Evolutionary conservation across 2,329 filamentous ascomycete genomes (phyloP).

Genomic region (Ambrosiella cleistominuta): DNA sequence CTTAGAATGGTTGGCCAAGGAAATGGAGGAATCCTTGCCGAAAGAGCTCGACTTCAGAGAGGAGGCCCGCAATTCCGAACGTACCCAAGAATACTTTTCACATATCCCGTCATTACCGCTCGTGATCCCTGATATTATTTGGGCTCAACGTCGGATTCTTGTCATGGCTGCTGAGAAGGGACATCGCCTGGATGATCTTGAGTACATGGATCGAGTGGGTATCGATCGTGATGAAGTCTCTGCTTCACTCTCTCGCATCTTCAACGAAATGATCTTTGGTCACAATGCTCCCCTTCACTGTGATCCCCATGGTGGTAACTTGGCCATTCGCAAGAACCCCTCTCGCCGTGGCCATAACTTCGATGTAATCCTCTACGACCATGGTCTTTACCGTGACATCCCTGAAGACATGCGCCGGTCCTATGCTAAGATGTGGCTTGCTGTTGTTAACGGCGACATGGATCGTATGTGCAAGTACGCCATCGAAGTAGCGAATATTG

Average conservation of each 20-base stretch:
- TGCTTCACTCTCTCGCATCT: conserved; percentile 73
- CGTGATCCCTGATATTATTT: conserved; percentile 75
- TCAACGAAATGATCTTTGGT: conserved; percentile 99
- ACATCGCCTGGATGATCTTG: conserved; percentile 71
- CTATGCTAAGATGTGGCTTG: conserved; percentile 95
- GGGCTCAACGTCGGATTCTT: conserved; percentile 73
- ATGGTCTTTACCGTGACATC: conserved; percentile 90
- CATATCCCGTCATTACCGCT: conserved; percentile 58
- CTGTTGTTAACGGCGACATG: conserved; percentile 82
- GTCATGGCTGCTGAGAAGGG: conserved; percentile 92
- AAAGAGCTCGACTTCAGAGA: conserved; percentile 79
- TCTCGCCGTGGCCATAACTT: conserved; percentile 53
- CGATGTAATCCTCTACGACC: conserved; percentile 90
- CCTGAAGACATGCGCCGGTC: conserved; percentile 58
- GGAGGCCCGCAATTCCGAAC: conserved; percentile 69
- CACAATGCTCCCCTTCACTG: conserved; percentile 78
- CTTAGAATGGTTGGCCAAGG: conserved; percentile 81
- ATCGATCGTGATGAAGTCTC: conserved; percentile 95
- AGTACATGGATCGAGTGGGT: conserved; percentile 64
- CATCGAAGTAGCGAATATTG: conserved; percentile 73
- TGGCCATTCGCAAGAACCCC: conserved; percentile 69
- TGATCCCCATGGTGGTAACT: conserved; percentile 91
- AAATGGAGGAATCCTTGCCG: conserved; percentile 82
- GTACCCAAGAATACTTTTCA: conserved; percentile 66
- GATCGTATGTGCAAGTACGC: conserved; percentile 73